Base-by-base conservation (phyloP, 1,139 yeast species). In the Magnusiomyces paraingens region DNA sequence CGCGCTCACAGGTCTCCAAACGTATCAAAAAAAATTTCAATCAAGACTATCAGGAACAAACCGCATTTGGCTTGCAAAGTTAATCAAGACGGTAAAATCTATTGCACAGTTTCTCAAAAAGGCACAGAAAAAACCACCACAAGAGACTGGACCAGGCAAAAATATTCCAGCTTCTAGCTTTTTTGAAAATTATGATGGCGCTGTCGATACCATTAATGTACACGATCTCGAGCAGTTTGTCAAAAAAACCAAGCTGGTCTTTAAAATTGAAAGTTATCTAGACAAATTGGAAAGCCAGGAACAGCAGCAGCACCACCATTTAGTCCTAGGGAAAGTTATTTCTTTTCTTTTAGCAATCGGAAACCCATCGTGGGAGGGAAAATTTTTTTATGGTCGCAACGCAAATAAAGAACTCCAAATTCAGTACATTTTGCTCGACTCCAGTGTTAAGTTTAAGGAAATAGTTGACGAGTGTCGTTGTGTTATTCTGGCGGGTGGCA, bases 401-500 rank as follows among this genome's bases (percentile, higher is more conserved):
- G 62, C 67, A 58, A 57, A 59, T 17, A 63, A 65, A 8, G 61
- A 59, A 11, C 62, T 74, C 0, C 67, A 76, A 1, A 41, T 49
- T 11, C 81, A 81, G 59, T 91, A 91, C 62, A 78, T 90, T 76
- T 70, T 90, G 14, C 72, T 91, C 12, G 96, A 91, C 64, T 96
- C 97, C 1, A 82, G 91, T 55, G 80, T 79, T 51, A 73, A 81
- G 1, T 89, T 91, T 65, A 75, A 76, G 56, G 84, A 82, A 12
- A 74, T 91, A 1, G 80, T 88, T 0, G 80, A 81, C 5, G 78
- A 82, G 38, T 78, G 91, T 0, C 78, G 77, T 59, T 85, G 94
- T 66, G 84, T 91, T 0, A 73, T 91, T 2, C 68, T 91, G 4
- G 95, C 96, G 11, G 99, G 99, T 40, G 99, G 99, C 17, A 91